Percentiles rank a stretch among this genome's conserved stretches.
Evolutionary conservation across 2,329 filamentous ascomycete genomes (phyloP).

Genomic region (Paraphoma chrysanthemicola): DNA sequence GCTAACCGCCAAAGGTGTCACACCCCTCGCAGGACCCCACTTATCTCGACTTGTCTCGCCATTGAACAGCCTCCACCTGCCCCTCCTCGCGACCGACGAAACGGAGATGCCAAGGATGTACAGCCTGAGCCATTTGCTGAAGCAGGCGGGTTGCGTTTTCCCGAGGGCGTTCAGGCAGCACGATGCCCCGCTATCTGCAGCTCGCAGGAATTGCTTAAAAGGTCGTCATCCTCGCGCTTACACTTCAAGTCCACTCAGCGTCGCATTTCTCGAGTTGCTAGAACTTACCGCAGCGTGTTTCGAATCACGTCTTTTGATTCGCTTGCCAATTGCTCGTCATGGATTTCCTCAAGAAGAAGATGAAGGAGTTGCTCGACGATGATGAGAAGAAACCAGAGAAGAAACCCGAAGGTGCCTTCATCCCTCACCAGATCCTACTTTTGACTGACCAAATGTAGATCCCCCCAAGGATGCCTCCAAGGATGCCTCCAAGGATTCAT

Average conservation of each 20-base stretch:
- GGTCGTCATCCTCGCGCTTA: constrained; percentile 13
- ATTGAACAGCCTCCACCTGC: constrained; percentile 11
- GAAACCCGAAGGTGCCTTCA: constrained; percentile 23
- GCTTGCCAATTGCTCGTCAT: constrained; percentile 28
- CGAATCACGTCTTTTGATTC: neutral
- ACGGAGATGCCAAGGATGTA: constrained; percentile 25
- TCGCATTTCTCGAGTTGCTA: constrained; percentile 7
- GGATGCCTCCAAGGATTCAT: constrained; percentile 13
- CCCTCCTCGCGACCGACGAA: constrained; percentile 16
- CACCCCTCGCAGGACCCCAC: constrained; percentile 27
- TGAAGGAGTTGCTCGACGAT: constrained; percentile 53
- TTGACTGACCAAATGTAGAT: too few relatives aligned
- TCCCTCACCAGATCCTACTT: neutral
- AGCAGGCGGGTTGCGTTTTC: constrained; percentile 9
- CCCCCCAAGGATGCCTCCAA: neutral
- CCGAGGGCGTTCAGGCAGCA: neutral
- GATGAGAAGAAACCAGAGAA: constrained; percentile 43
- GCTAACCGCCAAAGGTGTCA: constrained; percentile 32
- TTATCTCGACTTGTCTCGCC: constrained; percentile 29
- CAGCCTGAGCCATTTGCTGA: constrained; percentile 17
- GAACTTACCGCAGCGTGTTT: neutral
- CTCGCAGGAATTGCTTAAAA: constrained; percentile 23
- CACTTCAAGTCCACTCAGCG: constrained; percentile 6
- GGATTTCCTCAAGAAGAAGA: constrained; percentile 57
- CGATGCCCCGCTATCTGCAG: constrained; percentile 16